Conservation (phyloP, 2,329 filamentous ascomycete genomes). For the Calonectria hawksworthii region DNA sequence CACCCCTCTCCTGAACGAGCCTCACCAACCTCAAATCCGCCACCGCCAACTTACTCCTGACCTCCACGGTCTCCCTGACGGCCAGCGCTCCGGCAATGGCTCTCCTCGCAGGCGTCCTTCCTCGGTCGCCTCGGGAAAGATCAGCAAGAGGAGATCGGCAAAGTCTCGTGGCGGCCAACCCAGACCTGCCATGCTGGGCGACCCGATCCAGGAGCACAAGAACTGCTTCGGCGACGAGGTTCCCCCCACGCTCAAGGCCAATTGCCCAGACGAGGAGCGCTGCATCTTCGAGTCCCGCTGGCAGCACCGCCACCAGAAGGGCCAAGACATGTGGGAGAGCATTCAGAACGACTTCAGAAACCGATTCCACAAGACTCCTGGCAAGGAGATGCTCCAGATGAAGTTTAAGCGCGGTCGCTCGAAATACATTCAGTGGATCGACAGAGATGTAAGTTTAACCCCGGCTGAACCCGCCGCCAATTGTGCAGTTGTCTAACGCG, state of each 20-base stretch:
- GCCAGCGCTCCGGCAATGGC: slow-evolving; percentile 40
- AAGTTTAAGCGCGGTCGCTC: slow-evolving; percentile 65
- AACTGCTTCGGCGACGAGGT: slow-evolving; percentile 53
- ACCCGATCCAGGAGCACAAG: slow-evolving; percentile 49
- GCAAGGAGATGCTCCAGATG: slow-evolving; percentile 69
- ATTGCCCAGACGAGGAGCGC: slow-evolving; percentile 62
- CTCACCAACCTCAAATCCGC: slow-evolving; percentile 39
- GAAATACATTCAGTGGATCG: slow-evolving; percentile 64
- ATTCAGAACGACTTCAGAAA: slow-evolving; percentile 61
- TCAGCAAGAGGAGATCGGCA: slow-evolving; percentile 48
- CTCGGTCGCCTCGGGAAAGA: slow-evolving; percentile 38
- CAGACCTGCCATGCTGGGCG: slow-evolving; percentile 28
- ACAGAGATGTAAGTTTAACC: slow-evolving; percentile 61
- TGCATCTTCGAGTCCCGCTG: slow-evolving; percentile 65
- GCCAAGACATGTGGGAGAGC: slow-evolving; percentile 71
- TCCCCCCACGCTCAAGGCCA: slow-evolving; percentile 57
- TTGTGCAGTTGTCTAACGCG: slow-evolving; percentile 21
- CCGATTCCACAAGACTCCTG: slow-evolving; percentile 52
- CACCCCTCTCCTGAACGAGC: slow-evolving; percentile 42
- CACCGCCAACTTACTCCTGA: slow-evolving; percentile 45
- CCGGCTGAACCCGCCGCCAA: neutral
- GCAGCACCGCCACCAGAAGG: slow-evolving; percentile 61
- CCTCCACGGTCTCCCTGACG: slow-evolving; percentile 29
- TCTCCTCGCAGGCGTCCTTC: slow-evolving; percentile 47
- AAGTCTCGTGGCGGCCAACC: slow-evolving; percentile 32